Conservation (phyloP, 2,329 filamentous ascomycete species). For the Neofusicoccum laricinum region DNA sequence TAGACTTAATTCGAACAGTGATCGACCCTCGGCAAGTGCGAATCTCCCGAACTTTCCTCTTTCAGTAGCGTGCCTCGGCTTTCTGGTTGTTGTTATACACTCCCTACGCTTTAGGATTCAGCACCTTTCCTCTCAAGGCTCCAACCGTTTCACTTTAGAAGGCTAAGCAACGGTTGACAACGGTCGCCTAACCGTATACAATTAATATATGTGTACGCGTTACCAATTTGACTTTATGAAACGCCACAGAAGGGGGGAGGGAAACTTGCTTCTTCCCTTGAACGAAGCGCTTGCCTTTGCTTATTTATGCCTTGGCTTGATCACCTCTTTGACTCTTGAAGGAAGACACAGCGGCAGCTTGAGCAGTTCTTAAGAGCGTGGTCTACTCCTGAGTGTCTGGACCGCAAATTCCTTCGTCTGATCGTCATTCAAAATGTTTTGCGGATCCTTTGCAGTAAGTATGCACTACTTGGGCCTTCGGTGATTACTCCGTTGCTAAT, state of each 20-base stretch:
- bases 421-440: neutral
- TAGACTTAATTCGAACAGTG: neutral
- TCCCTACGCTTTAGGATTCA: neutral
- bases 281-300: neutral
- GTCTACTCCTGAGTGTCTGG: neutral
- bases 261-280: neutral
- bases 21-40: conserved; percentile 1
- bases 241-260: too few species aligned
- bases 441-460: neutral
- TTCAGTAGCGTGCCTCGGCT: neutral
- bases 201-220: neutral
- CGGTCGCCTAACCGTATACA: neutral
- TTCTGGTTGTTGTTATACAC: neutral
- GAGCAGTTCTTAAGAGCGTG: neutral
- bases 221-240: neutral
- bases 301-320: neutral
- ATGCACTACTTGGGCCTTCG: too few species aligned
- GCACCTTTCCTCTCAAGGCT: neutral
- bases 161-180: neutral
- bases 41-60: neutral
- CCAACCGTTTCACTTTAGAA: neutral
- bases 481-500: neutral
- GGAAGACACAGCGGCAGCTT: neutral
- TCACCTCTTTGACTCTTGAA: neutral
- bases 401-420: neutral